A percentile compares a stretch with the other conserved stretches of the same genome.
Evolutionary conservation across 768 basidiomycete species (phyloP).

Genomic region (Podaxis sp.): DNA sequence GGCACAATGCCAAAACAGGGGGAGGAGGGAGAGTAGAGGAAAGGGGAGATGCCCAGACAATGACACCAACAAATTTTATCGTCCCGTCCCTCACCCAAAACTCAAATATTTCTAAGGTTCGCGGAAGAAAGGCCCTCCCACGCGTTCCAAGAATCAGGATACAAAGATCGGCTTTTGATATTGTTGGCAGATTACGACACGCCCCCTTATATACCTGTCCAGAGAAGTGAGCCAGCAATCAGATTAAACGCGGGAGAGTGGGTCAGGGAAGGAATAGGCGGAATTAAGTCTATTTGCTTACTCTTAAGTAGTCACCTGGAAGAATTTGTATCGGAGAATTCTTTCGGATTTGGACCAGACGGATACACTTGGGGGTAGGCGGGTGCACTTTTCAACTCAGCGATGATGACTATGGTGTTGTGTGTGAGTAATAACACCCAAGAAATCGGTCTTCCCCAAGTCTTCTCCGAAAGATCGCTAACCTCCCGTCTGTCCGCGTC

Average conservation of each 20-base stretch:
- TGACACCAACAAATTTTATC: not conserved
- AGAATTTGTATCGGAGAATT: not conserved
- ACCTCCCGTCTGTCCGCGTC: not conserved
- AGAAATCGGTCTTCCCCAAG: not conserved
- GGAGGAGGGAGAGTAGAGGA: not conserved
- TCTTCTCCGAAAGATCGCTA: constrained; percentile 7
- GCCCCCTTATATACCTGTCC: not conserved
- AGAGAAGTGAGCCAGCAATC: not conserved
- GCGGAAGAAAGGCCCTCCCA: constrained; percentile 1
- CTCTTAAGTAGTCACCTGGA: not conserved
- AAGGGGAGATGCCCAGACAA: not conserved
- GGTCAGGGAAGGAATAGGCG: not conserved
- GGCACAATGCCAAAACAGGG: not conserved
- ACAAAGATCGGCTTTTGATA: not conserved
- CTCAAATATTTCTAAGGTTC: not conserved
- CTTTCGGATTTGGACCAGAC: not conserved
- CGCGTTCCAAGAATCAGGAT: constrained; percentile 1
- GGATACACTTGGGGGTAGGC: too few relatives aligned
- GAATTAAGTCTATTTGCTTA: not conserved
- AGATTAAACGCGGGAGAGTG: not conserved
- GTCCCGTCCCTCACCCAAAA: not conserved
- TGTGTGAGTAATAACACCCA: not conserved
- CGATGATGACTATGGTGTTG: not conserved
- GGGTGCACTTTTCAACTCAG: not conserved
- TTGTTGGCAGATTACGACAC: constrained; percentile 8